Percentiles rank a stretch among this genome's conserved stretches.
phyloP scores from a whole-genome alignment of 805 yeast genomes.

The Monosporozyma solicola region DNA sequence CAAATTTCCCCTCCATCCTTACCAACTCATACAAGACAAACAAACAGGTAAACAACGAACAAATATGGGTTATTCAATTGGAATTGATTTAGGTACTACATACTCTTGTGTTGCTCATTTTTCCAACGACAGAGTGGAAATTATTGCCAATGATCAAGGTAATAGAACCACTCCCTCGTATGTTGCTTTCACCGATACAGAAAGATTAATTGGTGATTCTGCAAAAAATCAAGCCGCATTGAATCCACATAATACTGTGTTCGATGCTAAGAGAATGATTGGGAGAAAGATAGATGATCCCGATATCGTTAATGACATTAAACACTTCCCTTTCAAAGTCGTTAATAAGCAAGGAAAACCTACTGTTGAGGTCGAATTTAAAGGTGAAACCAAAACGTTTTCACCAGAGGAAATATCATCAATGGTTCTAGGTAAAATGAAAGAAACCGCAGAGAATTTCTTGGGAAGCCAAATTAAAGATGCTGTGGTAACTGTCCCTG shows the following conservation, averaged over 20 bases:
- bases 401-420: slow-evolving; percentile 93
- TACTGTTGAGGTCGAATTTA: slow-evolving; percentile 69
- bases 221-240: slow-evolving; percentile 97
- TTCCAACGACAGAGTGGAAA: slow-evolving; percentile 86
- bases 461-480: slow-evolving; percentile 74
- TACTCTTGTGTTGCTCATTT: slow-evolving; percentile 96
- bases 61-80: slow-evolving; percentile 45
- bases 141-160: slow-evolving; percentile 97
- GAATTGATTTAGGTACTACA: slow-evolving; percentile 81
- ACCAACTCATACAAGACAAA: background rate
- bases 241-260: slow-evolving; percentile 85
- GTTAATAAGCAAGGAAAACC: slow-evolving; percentile 69
- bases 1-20: too few species aligned
- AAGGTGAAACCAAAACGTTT: slow-evolving; percentile 78
- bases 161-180: slow-evolving; percentile 96
- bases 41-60: background rate
- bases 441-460: slow-evolving; percentile 82
- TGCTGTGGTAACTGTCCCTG: slow-evolving; percentile 95
- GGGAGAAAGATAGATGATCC: slow-evolving; percentile 80
- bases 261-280: slow-evolving; percentile 86
- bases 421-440: slow-evolving; percentile 86
- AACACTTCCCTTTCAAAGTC: slow-evolving; percentile 81
- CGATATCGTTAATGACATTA: slow-evolving; percentile 69
- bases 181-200: slow-evolving; percentile 89
- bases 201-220: slow-evolving; percentile 92